A percentile compares a stretch with the other conserved stretches of the same genome.
phyloP scores from a whole-genome alignment of 179 eudicot genomes.

The Drosera spatulata region DNA sequence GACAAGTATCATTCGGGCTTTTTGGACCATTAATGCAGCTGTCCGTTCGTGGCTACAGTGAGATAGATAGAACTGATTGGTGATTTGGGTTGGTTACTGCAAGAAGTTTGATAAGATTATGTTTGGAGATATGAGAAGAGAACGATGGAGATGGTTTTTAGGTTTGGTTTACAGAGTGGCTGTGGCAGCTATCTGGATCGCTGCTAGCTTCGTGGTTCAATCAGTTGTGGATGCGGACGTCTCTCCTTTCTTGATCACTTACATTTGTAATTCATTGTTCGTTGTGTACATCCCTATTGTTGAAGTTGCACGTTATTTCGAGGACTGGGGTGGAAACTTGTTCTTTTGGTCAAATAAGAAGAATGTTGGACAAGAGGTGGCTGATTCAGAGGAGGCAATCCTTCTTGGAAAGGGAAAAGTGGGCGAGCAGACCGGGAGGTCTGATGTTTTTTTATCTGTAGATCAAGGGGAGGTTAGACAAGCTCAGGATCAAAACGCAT shows the following conservation, averaged over 20 bases:
- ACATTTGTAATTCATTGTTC: slow-evolving; percentile 85
- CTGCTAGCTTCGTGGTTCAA: slow-evolving; percentile 91
- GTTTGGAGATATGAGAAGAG: slow-evolving; percentile 44
- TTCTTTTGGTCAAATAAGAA: slow-evolving; percentile 47
- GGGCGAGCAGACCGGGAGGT: slow-evolving; percentile 14
- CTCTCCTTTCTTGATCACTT: slow-evolving; percentile 84
- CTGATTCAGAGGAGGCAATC: slow-evolving; percentile 42
- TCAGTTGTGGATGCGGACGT: slow-evolving; percentile 83
- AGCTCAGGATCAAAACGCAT: background rate
- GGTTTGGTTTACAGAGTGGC: slow-evolving; percentile 66
- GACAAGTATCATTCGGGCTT: no score
- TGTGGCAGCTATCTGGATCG: slow-evolving; percentile 92
- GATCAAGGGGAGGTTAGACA: slow-evolving; percentile 11
- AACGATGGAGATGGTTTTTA: slow-evolving; percentile 64
- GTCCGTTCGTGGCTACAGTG: background rate
- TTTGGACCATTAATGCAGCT: no score
- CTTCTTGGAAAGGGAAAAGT: slow-evolving; percentile 37
- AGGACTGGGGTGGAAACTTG: slow-evolving; percentile 44
- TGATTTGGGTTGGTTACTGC: background rate
- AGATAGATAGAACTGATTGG: slow-evolving; percentile 2
- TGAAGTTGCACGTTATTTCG: slow-evolving; percentile 59
- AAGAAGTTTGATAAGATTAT: background rate
- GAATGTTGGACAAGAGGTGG: slow-evolving; percentile 20
- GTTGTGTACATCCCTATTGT: slow-evolving; percentile 67
- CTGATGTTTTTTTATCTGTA: slow-evolving; percentile 5